Evolutionary conservation across 108 stramenopile genomes (phyloP).

Genomic region (Skeletonema grethae): DNA sequence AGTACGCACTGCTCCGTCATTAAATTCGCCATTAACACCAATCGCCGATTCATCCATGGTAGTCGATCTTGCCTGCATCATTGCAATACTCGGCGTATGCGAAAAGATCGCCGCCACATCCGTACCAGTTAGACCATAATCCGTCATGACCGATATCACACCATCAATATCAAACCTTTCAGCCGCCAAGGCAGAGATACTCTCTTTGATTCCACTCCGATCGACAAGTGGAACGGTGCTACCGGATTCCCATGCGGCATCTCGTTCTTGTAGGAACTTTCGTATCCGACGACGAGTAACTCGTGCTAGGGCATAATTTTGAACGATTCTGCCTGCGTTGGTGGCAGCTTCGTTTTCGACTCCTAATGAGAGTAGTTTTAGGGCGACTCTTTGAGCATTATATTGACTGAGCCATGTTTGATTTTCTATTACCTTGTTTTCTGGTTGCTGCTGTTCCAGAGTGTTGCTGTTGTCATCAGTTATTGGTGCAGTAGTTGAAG

Average conservation of each 20-base stretch:
- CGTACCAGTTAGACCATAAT: conserved; percentile 63
- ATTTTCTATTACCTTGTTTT: conserved; percentile 1
- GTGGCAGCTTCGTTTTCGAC: conserved; percentile 48
- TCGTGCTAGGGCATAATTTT: conserved; percentile 57
- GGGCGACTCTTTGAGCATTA: conserved; percentile 57
- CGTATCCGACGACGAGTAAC: conserved; percentile 65
- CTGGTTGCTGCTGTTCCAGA: neutral
- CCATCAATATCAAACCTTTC: conserved; percentile 55
- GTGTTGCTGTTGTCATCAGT: neutral
- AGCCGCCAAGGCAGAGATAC: conserved; percentile 10
- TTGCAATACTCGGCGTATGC: conserved; percentile 72
- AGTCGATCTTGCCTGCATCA: conserved; percentile 57
- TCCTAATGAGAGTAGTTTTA: conserved; percentile 49
- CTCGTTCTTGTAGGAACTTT: conserved; percentile 67
- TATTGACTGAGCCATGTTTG: conserved; percentile 62
- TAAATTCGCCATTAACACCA: neutral
- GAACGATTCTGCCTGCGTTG: conserved; percentile 60
- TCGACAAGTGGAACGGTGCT: conserved; percentile 11
- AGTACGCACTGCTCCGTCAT: conserved; percentile 26
- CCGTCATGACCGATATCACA: conserved; percentile 54
- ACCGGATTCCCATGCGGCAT: conserved; percentile 52
- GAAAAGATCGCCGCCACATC: conserved; percentile 67
- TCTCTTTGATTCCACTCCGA: conserved; percentile 23
- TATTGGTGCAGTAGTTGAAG: conserved; percentile 3
- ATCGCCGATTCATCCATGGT: neutral